Evolutionary conservation across 495 filamentous ascomycete species (phyloP).

Genomic region (Evernia prunastri): DNA sequence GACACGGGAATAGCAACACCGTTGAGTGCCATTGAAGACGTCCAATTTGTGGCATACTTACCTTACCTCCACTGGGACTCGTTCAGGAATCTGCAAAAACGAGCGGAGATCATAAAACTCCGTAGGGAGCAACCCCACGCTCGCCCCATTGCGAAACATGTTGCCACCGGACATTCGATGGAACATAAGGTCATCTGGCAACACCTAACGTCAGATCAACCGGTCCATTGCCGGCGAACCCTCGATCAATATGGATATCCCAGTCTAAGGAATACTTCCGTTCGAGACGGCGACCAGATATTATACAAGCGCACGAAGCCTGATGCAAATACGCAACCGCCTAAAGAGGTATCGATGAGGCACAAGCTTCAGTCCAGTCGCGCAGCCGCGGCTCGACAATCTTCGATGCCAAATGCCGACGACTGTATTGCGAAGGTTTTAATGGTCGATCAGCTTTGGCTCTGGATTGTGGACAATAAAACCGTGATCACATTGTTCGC

Average conservation of each 20-base stretch:
- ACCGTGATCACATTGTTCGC: slow-evolving; percentile 27
- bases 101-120: slow-evolving; percentile 51
- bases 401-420: slow-evolving; percentile 34
- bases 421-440: slow-evolving; percentile 52
- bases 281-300: slow-evolving; percentile 64
- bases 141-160: slow-evolving; percentile 47
- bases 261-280: slow-evolving; percentile 53
- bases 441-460: slow-evolving; percentile 67
- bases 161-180: slow-evolving; percentile 47
- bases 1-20: slow-evolving; percentile 30
- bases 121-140: slow-evolving; percentile 51
- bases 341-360: slow-evolving; percentile 1
- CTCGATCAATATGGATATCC: slow-evolving; percentile 64
- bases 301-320: slow-evolving; percentile 59
- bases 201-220: slow-evolving; percentile 57
- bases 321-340: slow-evolving; percentile 3
- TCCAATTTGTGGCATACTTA: slow-evolving; percentile 39
- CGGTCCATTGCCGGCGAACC: slow-evolving; percentile 57
- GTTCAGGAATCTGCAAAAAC: slow-evolving; percentile 52
- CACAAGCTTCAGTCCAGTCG: slow-evolving; percentile 17
- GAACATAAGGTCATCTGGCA: slow-evolving; percentile 59
- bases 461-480: slow-evolving; percentile 52
- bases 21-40: slow-evolving; percentile 29
- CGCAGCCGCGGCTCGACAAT: slow-evolving; percentile 26
- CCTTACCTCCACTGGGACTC: slow-evolving; percentile 62